Evolutionary conservation across 176 grass and related monocot species (phyloP), one percentile per base, ranked within the genome.

Genomic region (Bromus sterilis): DNA sequence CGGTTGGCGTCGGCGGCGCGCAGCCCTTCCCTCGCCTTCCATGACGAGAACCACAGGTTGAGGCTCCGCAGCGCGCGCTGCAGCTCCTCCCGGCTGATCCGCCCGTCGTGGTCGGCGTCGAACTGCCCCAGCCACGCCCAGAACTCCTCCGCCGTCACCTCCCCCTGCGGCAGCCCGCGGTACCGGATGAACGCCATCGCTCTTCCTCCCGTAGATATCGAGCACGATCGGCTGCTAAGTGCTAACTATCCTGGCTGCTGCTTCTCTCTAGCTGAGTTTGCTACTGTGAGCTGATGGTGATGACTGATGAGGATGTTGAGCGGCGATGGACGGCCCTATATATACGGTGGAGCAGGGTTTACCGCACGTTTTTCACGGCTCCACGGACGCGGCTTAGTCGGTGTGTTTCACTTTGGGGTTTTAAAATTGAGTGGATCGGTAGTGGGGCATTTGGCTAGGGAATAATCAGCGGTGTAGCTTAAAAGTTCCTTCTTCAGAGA

Each of bases 41-140:
- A 91, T 33, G 89, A 82, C 66, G 89, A 76, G 68, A 94, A 94
- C 92, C 92, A 89, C 58, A 85, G 71, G 49, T 91, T 48, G 9
- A 94, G 69, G 80, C 92, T 89, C 32, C 74, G 89, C 36, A 94
- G 84, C 80, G 86, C 92, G 12, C 56, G 65, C 71, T 84, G 89
- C 57, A 94, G 83, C 83, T 94, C 92, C 8, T 91, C 89, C 60
- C 36, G 34, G 83, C 86, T 91, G 69, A 94, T 89, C 71, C 84
- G 66, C 0, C 92, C 92, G 74, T 94, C 89, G 46, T 70, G 29
- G 80, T 94, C 72, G 2, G 46, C 66, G 81, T 94, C 92, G 83
- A 91, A 94, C 86, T 94, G 92, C 79, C 78, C 83, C 86, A 94
- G 86, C 92, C 92, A 94, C 55, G 84, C 86, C 78, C 80, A 80